These are phyloP conservation scores for Odontarrhena argentea DNA, from an alignment of 345 rosid species.

Conservation along the genomic window DNA sequence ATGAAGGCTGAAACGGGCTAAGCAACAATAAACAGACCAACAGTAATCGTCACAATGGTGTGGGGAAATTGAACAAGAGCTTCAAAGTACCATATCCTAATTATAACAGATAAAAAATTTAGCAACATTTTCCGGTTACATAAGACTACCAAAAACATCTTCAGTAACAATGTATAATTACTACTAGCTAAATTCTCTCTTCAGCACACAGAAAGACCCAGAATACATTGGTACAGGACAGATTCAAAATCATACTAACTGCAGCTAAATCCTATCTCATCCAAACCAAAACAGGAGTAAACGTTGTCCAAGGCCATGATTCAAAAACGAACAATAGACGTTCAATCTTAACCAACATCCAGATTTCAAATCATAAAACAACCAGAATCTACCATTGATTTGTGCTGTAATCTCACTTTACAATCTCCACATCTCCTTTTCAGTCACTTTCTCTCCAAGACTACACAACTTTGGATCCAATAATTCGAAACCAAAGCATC, in stretches of 20 bases:
- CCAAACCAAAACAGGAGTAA: constrained; percentile 5
- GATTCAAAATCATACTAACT: background rate
- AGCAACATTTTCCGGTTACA: background rate
- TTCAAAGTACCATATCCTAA: constrained; percentile 1
- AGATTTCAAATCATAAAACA: background rate
- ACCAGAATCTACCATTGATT: background rate
- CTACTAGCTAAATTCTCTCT: background rate
- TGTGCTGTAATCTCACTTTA: constrained; percentile 4
- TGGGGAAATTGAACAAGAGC: background rate
- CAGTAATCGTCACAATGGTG: constrained; percentile 2
- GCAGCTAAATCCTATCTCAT: background rate
- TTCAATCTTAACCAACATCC: background rate
- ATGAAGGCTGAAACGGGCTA: background rate
- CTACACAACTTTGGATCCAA: constrained; percentile 8
- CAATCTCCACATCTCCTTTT: constrained; percentile 3
- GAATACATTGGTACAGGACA: background rate
- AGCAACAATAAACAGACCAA: background rate
- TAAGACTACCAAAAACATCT: constrained; percentile 7
- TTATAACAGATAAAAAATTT: background rate
- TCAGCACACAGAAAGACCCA: background rate
- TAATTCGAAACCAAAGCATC: background rate
- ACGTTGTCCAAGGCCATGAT: background rate
- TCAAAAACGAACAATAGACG: background rate
- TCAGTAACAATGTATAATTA: background rate
- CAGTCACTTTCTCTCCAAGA: background rate